Evolutionary conservation across 140 eudicot genomes (phyloP), one percentile per base, ranked within the genome.

Genomic region (Bidens hawaiensis): DNA sequence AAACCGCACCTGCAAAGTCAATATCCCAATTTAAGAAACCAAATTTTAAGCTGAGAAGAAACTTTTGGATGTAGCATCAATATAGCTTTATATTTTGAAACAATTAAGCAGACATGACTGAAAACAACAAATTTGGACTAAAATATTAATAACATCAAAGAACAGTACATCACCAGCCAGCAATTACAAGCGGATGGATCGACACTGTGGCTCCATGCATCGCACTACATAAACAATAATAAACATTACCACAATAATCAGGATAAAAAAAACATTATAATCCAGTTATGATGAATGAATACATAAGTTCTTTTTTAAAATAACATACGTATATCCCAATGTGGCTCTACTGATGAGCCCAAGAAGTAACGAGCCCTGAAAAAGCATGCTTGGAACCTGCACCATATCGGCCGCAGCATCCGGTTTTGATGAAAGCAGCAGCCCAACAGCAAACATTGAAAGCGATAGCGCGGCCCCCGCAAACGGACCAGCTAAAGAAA

Each of bases 321-420:
- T 52, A 67, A 84, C 99, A 24, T 88, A 91, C 99, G 85, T 64
- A 65, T 82, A 87, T 58, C 95, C 99, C 45, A 91, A 81, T 62
- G 90, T 57, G 59, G 85, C 94, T 79, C 96, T 81, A 48, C 95
- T 88, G 57, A 85, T 81, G 48, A 88, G 87, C 41, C 99, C 99
- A 51, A 93, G 95, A 75, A 88, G 95, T 71, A 93, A 74, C 69
- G 99, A 93, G 28, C 99, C 99, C 78, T 93, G 99, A 64, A 93
- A 93, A 52, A 88, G 84, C 76, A 45, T 78, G 83, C 96, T 85
- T 23, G 99, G 99, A 63, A 93, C 99, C 70, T 85, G 96, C 56
- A 93, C 82, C 74, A 93, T 69, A 66, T 93, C 99, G n/a, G 79
- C 86, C 47, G 85, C 89, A 28, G 76, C 88, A 62, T 78, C 84